These are phyloP conservation scores for Tetradesmus lagerheimii DNA, from an alignment of 139 green algal species.

Conservation along the genomic window DNA sequence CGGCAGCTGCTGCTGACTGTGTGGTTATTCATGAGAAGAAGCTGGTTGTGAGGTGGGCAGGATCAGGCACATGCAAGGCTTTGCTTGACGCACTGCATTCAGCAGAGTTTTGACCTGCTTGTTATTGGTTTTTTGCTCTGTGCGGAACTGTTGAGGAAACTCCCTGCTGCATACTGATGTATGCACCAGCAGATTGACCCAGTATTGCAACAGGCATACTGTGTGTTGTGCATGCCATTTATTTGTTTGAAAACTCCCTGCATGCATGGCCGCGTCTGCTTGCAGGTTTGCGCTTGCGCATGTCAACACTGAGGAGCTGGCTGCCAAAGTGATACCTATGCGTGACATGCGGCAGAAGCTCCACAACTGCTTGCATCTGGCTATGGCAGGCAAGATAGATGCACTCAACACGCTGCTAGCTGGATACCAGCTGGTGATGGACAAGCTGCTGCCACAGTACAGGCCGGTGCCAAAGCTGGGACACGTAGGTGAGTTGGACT, in stretches of 20 bases:
- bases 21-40: too few species aligned
- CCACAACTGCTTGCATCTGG: neutral
- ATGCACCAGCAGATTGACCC: too few species aligned
- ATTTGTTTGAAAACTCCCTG: neutral
- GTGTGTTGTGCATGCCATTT: too few species aligned
- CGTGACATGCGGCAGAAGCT: neutral
- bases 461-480: neutral
- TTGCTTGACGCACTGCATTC: too few species aligned
- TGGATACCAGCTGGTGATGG: neutral
- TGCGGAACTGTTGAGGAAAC: too few species aligned
- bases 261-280: neutral
- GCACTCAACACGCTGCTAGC: neutral
- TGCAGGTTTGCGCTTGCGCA: conserved; percentile 9
- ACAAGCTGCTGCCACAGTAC: neutral
- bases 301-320: neutral
- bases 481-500: neutral
- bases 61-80: too few species aligned
- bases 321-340: neutral
- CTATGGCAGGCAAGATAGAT: neutral
- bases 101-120: too few species aligned
- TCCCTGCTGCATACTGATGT: too few species aligned
- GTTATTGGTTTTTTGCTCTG: too few species aligned
- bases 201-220: too few species aligned
- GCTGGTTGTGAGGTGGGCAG: too few species aligned
- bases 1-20: too few species aligned